Percentiles rank a stretch among this genome's conserved stretches.
Conservation (phyloP, 148 eudicot genomes). For the Polygonum aviculare region DNA sequence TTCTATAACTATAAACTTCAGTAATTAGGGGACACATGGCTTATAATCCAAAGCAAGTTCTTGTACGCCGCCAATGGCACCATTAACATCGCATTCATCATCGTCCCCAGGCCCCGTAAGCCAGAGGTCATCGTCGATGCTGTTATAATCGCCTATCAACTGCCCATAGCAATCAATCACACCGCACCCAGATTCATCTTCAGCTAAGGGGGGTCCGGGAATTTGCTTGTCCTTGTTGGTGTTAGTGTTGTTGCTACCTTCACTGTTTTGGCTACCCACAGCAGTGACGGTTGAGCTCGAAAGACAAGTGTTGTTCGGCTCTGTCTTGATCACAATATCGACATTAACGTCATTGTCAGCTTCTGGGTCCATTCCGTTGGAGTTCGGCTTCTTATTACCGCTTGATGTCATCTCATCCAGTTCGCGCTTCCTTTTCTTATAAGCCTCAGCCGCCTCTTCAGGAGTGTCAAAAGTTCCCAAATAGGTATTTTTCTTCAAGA, state of each 20-base stretch:
- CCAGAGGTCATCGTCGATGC: conserved; percentile 1
- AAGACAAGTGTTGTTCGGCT: neutral
- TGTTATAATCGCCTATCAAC: conserved; percentile 4
- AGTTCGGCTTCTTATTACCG: neutral
- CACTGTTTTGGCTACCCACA: neutral
- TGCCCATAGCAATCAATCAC: neutral
- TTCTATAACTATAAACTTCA: neutral
- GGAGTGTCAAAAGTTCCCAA: conserved; percentile 1
- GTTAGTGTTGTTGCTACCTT: neutral
- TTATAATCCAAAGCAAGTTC: neutral
- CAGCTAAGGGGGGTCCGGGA: neutral
- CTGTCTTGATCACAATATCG: neutral
- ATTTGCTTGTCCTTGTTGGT: neutral
- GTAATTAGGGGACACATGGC: neutral
- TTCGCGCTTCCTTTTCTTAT: neutral
- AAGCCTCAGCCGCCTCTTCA: neutral
- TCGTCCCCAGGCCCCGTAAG: neutral
- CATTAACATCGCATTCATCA: neutral
- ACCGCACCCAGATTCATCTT: neutral
- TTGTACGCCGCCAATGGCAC: neutral
- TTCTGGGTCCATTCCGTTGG: neutral
- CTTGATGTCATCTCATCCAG: neutral
- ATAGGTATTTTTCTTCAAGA: neutral
- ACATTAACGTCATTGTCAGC: neutral
- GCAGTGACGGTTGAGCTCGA: neutral